These are phyloP conservation scores for Wickerhamiella spandovensis DNA, from an alignment of 805 yeast species.

Conservation along the genomic window DNA sequence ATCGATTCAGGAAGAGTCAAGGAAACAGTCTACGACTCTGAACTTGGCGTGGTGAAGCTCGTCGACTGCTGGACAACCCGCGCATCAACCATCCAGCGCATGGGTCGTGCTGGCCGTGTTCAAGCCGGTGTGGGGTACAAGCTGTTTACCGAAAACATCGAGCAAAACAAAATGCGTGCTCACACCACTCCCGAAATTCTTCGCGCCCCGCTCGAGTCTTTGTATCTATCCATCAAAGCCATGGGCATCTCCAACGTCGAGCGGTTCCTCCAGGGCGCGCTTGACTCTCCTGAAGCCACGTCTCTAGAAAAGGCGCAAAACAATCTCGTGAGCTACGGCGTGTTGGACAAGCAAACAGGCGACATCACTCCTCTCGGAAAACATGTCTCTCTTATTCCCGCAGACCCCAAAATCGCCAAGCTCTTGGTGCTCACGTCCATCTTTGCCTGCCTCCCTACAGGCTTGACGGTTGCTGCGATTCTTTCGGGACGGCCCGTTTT, in stretches of 20 bases:
- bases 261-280: constrained; percentile 54
- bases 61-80: constrained; percentile 77
- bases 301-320: constrained; percentile 40
- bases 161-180: constrained; percentile 41
- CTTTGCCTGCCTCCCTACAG: constrained; percentile 66
- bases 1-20: constrained; percentile 82
- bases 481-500: constrained; percentile 64
- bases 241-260: constrained; percentile 72
- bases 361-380: constrained; percentile 65
- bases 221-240: constrained; percentile 72
- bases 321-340: constrained; percentile 57
- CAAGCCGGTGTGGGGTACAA: constrained; percentile 71
- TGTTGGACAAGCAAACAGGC: constrained; percentile 34
- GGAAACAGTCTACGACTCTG: constrained; percentile 55
- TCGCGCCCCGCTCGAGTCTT: constrained; percentile 68
- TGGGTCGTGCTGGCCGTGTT: constrained; percentile 98
- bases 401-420: constrained; percentile 76
- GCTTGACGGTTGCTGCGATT: constrained; percentile 71
- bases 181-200: constrained; percentile 84
- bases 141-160: constrained; percentile 53
- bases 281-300: constrained; percentile 61
- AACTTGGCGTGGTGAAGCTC: constrained; percentile 53
- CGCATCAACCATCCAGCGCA: constrained; percentile 80
- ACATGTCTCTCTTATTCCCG: constrained; percentile 68
- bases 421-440: constrained; percentile 65